phyloP scores from a whole-genome alignment of 805 yeast genomes.

The Kluyveromyces siamensis region DNA sequence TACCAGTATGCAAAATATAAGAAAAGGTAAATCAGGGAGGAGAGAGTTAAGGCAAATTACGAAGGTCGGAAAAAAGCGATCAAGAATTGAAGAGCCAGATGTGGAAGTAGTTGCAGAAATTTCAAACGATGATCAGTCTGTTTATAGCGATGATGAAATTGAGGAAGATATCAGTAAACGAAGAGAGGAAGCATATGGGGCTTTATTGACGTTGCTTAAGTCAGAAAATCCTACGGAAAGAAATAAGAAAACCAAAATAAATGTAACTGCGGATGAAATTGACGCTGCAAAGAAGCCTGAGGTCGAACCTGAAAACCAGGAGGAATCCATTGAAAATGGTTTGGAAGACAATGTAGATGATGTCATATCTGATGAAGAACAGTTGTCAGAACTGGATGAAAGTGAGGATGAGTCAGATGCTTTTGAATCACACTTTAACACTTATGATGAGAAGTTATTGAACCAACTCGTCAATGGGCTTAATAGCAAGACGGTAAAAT shows the following conservation, averaged over 20 bases:
- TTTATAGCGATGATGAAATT: conserved; percentile 8
- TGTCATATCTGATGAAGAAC: conserved; percentile 17
- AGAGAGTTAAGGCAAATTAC: conserved; percentile 50
- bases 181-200: conserved; percentile 50
- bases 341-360: conserved; percentile 25
- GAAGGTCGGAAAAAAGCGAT: conserved; percentile 34
- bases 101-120: conserved; percentile 10
- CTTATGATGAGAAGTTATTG: conserved; percentile 29
- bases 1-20: not conserved
- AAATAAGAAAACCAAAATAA: conserved; percentile 13
- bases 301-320: conserved; percentile 23
- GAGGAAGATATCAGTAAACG: conserved; percentile 14
- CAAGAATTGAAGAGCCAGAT: conserved; percentile 11
- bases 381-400: conserved; percentile 14
- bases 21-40: conserved; percentile 40
- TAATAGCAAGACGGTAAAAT: conserved; percentile 21
- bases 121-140: conserved; percentile 11
- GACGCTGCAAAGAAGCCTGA: conserved; percentile 20
- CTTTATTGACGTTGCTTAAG: conserved; percentile 52
- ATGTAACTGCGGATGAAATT: conserved; percentile 24
- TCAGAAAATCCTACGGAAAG: conserved; percentile 33
- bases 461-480: conserved; percentile 31
- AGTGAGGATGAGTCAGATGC: conserved; percentile 51
- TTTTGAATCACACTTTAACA: conserved; percentile 67
- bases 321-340: conserved; percentile 14